Evolutionary conservation across 164 flowering plant genomes (phyloP), one percentile per base, ranked within the genome.

Genomic region (Kingdonia uniflora): DNA sequence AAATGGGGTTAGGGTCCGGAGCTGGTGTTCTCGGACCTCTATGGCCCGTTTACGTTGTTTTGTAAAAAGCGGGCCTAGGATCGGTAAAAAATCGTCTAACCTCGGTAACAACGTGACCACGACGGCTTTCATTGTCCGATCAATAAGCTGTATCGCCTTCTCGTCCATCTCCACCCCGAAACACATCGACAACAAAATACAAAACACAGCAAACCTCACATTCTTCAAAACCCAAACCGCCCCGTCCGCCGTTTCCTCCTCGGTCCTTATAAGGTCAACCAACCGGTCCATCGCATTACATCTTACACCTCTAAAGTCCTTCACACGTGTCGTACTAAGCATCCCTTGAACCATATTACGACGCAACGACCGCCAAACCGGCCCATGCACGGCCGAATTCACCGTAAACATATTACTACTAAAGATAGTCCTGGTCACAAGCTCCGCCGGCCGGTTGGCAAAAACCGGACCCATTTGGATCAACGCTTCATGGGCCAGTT

Each of bases 331-430:
- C 6, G 84, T 49, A 62, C 76, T 76, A 16, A 88, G 89, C 87
- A 75, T 76, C 59, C 74, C 80, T 49, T 80, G 85, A 16, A 92
- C 98, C 96, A 92, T 75, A 76, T 92, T 92, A 13, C 82, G 73
- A 45, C 96, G 56, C 44, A 88, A 71, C 0, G 98, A 84, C 16
- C 94, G 68, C 98, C 98, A 92, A 6, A 74, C 79, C 0, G 94
- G 75, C 20, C 96, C 98, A 57, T 88, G 80, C 8, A 72, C 17
- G 6, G 96, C 74, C 0, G 96, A 84, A 55, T 92, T 92, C 14
- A 92, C 96, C 0, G 94, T 83, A 69, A 87, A 81, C 61, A 85
- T 88, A 74, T 85, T 69, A 71, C 68, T 59, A 69, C 98, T 92
- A 75, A 84, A 92, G 65, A 92, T 57, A 53, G 71, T 55, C 1